Evolutionary conservation across 202 grass and related monocot genomes (phyloP).

Genomic region (Eragrostis tef): DNA sequence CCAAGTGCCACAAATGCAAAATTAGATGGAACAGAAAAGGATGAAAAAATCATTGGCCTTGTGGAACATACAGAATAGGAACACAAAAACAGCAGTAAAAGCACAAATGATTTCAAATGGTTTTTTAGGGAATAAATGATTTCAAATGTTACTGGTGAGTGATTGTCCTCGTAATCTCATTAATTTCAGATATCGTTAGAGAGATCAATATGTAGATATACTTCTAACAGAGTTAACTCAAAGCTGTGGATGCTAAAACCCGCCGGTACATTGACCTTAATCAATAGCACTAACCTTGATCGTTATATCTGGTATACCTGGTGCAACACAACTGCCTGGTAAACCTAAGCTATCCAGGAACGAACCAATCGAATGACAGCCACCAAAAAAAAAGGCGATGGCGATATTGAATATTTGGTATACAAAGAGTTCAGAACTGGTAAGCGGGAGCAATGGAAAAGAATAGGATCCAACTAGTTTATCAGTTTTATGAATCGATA

Average conservation of each 20-base stretch:
- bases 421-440: background rate
- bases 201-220: slow-evolving; percentile 15
- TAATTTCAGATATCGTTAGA: slow-evolving; percentile 16
- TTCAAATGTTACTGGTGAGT: slow-evolving; percentile 16
- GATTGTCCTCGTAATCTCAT: background rate
- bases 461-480: slow-evolving; percentile 30
- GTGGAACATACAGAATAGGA: background rate
- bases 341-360: slow-evolving; percentile 2
- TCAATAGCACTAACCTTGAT: background rate
- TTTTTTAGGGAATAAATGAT: too few species aligned
- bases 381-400: background rate
- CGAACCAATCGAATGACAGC: background rate
- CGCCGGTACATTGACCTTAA: background rate
- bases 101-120: slow-evolving; percentile 8
- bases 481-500: slow-evolving; percentile 13
- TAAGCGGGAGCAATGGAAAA: background rate
- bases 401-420: background rate
- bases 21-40: background rate
- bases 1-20: slow-evolving; percentile 28
- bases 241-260: too few species aligned
- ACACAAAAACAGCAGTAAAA: background rate
- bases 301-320: slow-evolving; percentile 7
- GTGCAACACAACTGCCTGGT: background rate
- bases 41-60: background rate
- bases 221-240: slow-evolving; percentile 25